Percentiles rank a stretch among this genome's conserved stretches.
These are phyloP conservation scores for Blastocystis sp. DNA, from an alignment of 352 stramenopile species.

Conservation along the genomic window DNA sequence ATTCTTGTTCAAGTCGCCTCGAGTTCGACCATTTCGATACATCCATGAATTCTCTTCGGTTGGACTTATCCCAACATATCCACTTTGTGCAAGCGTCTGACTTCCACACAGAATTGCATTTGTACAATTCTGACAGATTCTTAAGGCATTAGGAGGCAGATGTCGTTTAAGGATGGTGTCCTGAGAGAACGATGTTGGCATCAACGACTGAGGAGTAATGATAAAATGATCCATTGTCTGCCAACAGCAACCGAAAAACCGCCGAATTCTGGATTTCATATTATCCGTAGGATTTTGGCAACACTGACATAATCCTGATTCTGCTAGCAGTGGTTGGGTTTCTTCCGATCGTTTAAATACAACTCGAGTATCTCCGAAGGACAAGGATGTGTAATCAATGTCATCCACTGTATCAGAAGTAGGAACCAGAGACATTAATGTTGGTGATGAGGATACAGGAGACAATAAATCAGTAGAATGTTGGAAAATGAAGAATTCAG, in stretches of 20 bases:
- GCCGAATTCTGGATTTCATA: not conserved
- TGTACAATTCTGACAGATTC: conserved; percentile 1
- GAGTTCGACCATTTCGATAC: not conserved
- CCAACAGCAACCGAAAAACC: not conserved
- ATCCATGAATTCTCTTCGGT: not conserved
- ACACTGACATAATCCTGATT: not conserved
- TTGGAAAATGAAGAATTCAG: conserved; percentile 56
- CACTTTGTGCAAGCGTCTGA: conserved; percentile 13
- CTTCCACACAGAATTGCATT: conserved; percentile 30
- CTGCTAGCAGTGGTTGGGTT: not conserved
- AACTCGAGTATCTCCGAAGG: not conserved
- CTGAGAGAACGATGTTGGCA: conserved; percentile 56
- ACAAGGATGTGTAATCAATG: conserved; percentile 21
- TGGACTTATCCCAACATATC: not conserved
- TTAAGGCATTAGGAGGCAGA: not conserved
- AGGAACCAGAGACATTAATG: not conserved
- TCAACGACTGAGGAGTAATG: conserved; percentile 50
- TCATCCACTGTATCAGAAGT: conserved; percentile 1
- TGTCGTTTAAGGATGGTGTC: not conserved
- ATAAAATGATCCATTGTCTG: conserved; percentile 21
- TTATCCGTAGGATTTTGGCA: not conserved
- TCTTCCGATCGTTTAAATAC: not conserved
- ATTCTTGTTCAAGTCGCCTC: not conserved
- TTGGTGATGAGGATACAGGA: not conserved
- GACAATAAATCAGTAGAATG: not conserved